Base-by-base conservation (phyloP, 345 rosid genomes). In the Hirschfeldia incana region DNA sequence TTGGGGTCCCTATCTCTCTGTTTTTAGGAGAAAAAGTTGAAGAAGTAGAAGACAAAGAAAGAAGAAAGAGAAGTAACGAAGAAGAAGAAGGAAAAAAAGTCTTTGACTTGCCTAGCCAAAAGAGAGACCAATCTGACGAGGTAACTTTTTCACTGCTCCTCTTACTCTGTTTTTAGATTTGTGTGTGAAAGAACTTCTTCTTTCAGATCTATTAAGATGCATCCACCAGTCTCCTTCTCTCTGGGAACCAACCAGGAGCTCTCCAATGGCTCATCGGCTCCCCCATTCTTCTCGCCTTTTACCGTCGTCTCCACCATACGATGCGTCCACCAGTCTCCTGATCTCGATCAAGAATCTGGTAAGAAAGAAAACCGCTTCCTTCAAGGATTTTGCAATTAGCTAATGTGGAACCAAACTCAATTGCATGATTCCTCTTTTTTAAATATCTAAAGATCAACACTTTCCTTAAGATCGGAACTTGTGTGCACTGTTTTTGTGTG, bases 261-360 rank as follows among this genome's bases (percentile, higher is more conserved):
- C 88, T 92, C 42, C 97, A 89, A 79, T 92, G 98, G 98, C 91
- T 94, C 4, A 86, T 91, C 70, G 97, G 97, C 46, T 92, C n/a
- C 94, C 62, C 97, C 92, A 2, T 91, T 92, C 76, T 85, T 84
- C 72, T 88, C 90, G 29, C 88, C 91, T 12, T 84, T 86, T 71
- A 90, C 98, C 44, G 82, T 94, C 77, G 78, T 88, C 74, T 94
- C 98, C 81, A 85, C 94, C 77, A 72, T 92, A 79, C 82, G 85
- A 77, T 94, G 92, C 83, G 85, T 91, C 76, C 91, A 91, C 78
- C 69, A 60, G 17, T 80, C 80, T 84, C 82, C 87, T 3, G 93
- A 94, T 80, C 85, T 78, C 86, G 49, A 21, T 76, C 86, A 80
- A 82, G 98, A 94, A 83, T 86, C 97, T 65, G 98, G 97, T 89